Conservation (phyloP, 192 early-diverging fungal genomes). For the Rhizophagus prolifer region DNA sequence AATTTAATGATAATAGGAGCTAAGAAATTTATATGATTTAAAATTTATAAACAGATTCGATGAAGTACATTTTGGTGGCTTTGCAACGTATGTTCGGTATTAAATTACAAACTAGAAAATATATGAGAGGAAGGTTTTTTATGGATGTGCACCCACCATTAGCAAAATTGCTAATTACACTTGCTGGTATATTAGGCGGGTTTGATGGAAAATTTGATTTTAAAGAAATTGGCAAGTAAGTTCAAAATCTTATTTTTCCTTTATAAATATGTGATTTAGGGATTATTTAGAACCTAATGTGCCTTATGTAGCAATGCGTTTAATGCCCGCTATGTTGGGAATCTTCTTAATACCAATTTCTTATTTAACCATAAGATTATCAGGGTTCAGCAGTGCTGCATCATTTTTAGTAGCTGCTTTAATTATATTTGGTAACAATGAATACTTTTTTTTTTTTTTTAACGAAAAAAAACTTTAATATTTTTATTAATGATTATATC, state of each 20-base stretch:
- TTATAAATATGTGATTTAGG: slow-evolving; percentile 36
- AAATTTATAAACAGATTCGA: slow-evolving; percentile 69
- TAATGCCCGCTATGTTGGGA: slow-evolving; percentile 76
- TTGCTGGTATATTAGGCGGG: slow-evolving; percentile 73
- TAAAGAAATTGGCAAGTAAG: slow-evolving; percentile 83
- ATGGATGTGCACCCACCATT: slow-evolving; percentile 97
- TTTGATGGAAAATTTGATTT: slow-evolving; percentile 93
- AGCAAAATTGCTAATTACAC: slow-evolving; percentile 87
- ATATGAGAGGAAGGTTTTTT: slow-evolving; percentile 82
- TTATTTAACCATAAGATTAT: slow-evolving; percentile 79
- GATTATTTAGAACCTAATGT: slow-evolving; percentile 88
- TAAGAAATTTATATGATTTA: neutral
- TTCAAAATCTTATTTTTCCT: slow-evolving; percentile 2
- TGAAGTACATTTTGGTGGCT: slow-evolving; percentile 99
- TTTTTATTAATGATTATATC: neutral
- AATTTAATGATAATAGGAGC: neutral
- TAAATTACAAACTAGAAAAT: slow-evolving; percentile 50
- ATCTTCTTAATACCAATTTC: slow-evolving; percentile 79
- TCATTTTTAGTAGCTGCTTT: slow-evolving; percentile 76
- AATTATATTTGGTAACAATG: slow-evolving; percentile 70
- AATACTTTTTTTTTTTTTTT: neutral
- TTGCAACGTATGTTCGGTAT: slow-evolving; percentile 53
- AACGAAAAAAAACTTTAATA: neutral
- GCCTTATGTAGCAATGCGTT: slow-evolving; percentile 84
- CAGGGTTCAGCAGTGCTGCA: slow-evolving; percentile 75